Conservation (phyloP, 805 yeast species). For the Teunomyces kruisii region DNA sequence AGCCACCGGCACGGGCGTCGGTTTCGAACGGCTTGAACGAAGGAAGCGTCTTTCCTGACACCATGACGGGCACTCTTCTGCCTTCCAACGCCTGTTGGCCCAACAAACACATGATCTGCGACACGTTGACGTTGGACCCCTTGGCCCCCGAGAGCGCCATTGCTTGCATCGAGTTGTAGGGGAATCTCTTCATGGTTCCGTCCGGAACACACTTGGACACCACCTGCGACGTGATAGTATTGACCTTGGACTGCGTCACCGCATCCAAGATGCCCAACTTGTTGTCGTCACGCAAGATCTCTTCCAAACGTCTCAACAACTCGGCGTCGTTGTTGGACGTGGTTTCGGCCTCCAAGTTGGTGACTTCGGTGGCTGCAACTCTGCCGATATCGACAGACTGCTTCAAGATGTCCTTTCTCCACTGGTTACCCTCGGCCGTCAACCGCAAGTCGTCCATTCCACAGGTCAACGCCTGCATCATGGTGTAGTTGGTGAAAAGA, state of each 20-base stretch:
- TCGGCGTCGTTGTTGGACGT: conserved; percentile 55
- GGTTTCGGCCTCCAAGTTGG: conserved; percentile 50
- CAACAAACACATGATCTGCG: conserved; percentile 98
- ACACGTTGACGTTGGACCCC: conserved; percentile 97
- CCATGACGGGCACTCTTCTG: conserved; percentile 99
- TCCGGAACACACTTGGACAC: conserved; percentile 93
- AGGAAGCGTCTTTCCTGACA: conserved; percentile 95
- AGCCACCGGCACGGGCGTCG: conserved; percentile 98
- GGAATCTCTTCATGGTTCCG: conserved; percentile 94
- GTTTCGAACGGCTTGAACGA: conserved; percentile 96
- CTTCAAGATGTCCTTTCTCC: conserved; percentile 82
- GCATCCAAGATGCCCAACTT: conserved; percentile 95
- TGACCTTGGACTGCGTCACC: conserved; percentile 89
- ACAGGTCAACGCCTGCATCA: conserved; percentile 93
- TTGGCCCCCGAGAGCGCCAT: conserved; percentile 99
- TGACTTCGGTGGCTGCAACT: conserved; percentile 91
- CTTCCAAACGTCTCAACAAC: conserved; percentile 85
- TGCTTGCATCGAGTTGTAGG: conserved; percentile 95
- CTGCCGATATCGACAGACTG: conserved; percentile 82
- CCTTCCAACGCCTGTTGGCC: conserved; percentile 99
- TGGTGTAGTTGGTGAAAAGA: conserved; percentile 89
- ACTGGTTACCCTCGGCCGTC: conserved; percentile 84
- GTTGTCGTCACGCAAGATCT: conserved; percentile 88
- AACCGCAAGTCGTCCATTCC: conserved; percentile 99
- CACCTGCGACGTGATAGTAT: conserved; percentile 89